Percentiles rank a stretch among this genome's conserved stretches.
These are phyloP conservation scores for Atractiella rhizophila DNA, from an alignment of 768 basidiomycete species.

Conservation along the genomic window DNA sequence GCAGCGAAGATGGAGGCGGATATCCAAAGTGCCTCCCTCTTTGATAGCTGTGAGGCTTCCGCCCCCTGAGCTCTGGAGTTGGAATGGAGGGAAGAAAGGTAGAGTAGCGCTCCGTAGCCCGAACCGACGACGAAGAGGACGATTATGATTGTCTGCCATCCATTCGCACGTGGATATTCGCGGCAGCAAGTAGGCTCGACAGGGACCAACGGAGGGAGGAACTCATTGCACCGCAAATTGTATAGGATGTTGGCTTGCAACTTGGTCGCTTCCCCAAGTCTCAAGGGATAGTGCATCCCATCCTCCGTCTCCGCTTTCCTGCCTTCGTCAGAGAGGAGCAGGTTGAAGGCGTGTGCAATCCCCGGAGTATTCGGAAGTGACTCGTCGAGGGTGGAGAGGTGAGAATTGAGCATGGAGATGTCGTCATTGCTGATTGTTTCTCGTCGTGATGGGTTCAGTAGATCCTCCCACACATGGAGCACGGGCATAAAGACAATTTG, in stretches of 20 bases:
- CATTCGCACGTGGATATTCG: conserved; percentile 40
- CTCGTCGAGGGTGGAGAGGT: conserved; percentile 41
- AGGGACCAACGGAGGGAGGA: conserved; percentile 27
- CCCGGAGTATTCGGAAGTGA: conserved; percentile 5
- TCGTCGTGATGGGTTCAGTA: conserved; percentile 39
- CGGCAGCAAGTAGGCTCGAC: conserved; percentile 54
- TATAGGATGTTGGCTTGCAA: conserved; percentile 52
- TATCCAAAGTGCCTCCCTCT: neutral
- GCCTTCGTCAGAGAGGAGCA: conserved; percentile 32
- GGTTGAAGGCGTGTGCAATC: conserved; percentile 55
- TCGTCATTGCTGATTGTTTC: conserved; percentile 47
- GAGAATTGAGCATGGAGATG: conserved; percentile 76
- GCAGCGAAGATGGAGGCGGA: conserved; percentile 39
- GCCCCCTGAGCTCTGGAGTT: neutral
- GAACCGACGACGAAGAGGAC: conserved; percentile 29
- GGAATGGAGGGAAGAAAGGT: neutral
- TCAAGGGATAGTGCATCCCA: conserved; percentile 60
- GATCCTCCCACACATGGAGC: conserved; percentile 39
- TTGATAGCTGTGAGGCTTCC: too few relatives aligned
- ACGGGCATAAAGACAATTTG: conserved; percentile 53
- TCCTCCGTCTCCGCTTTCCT: conserved; percentile 52
- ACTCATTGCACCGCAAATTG: conserved; percentile 56
- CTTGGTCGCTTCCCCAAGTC: conserved; percentile 33
- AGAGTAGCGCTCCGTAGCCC: conserved; percentile 21
- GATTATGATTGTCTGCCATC: conserved; percentile 34